These are phyloP conservation scores for Boechera divaricarpa DNA, from an alignment of 345 rosid species.

Conservation along the genomic window DNA sequence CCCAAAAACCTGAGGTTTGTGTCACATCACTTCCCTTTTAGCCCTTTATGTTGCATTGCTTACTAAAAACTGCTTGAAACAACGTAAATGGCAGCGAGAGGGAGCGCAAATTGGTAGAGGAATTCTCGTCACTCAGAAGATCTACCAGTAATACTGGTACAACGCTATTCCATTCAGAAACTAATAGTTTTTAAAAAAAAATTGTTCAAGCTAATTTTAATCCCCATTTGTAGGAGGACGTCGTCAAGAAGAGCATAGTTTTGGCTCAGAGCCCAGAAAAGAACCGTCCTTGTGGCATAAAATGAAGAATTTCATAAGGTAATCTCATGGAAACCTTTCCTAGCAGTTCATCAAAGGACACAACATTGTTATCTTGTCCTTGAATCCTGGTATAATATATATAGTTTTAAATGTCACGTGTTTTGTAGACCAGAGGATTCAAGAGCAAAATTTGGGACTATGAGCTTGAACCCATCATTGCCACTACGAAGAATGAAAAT, in stretches of 20 bases:
- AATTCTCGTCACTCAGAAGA: conserved; percentile 61
- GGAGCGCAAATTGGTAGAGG: conserved; percentile 71
- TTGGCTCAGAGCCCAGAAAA: conserved; percentile 21
- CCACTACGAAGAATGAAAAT: conserved; percentile 40
- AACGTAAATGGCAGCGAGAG: conserved; percentile 54
- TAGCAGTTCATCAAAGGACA: conserved; percentile 9
- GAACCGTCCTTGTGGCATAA: conserved; percentile 41
- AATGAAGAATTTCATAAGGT: conserved; percentile 44
- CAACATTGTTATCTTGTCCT: conserved; percentile 1
- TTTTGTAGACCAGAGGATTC: conserved; percentile 58
- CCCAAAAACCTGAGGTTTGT: conserved; percentile 76
- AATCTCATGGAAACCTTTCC: conserved; percentile 18
- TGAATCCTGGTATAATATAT: background rate
- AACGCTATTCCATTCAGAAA: background rate
- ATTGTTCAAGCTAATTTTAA: background rate
- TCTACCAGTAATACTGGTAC: conserved; percentile 51
- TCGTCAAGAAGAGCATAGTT: conserved; percentile 32
- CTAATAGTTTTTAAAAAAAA: background rate
- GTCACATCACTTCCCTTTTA: conserved; percentile 9
- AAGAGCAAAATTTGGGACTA: conserved; percentile 66
- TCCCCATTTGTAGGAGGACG: conserved; percentile 17
- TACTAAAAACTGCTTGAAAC: conserved; percentile 7
- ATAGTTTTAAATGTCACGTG: background rate
- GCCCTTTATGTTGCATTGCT: background rate
- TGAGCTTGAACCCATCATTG: conserved; percentile 47